Evolutionary conservation across 352 stramenopile species (phyloP), one percentile per base, ranked within the genome.

Genomic region (Plasmopara halstedii): DNA sequence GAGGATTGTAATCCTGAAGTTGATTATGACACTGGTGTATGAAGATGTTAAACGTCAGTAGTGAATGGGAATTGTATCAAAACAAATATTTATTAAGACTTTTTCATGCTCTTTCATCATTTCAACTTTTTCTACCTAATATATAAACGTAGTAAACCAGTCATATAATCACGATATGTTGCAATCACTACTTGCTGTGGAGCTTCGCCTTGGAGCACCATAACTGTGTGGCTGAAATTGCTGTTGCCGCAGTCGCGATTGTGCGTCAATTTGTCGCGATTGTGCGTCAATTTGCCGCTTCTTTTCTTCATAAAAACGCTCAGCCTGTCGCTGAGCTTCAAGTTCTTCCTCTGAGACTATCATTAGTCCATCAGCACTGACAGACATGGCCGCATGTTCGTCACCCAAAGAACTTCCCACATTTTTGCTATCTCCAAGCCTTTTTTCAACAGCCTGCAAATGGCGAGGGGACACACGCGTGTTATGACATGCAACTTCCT

Each of bases 231-330:
- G 58, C 4, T n/a, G n/a, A n/a, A n/a, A n/a, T n/a, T n/a, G n/a
- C n/a, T 64, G 65, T n/a, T 50, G 59, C 6, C 68, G 50, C 29
- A 59, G 14, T 45, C 32, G 46, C 17, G 61, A 70, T 29, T 69
- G 64, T 0, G 67, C 49, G 21, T 81, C 72, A 4, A 75, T 35
- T 22, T 70, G 60, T 32, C 36, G 56, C 2, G 61, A 70, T 29
- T 69, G 64, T 0, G 67, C 49, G 21, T 81, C 72, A 4, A 75
- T 35, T 22, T 78, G 62, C 27, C 58, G 62, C 45, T 85, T 84
- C 39, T 76, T 67, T 42, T 88, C 66, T n/a, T 84, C 65, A 46
- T 88, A 93, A 41, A 83, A 89, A 31, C 42, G 49, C 42, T 81
- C 76, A 2, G 76, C 73, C 22, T 86, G 60, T 19, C 65, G 74